These are phyloP conservation scores for Chondrus crispus DNA, from an alignment of 23 red algal species.

Conservation along the genomic window DNA sequence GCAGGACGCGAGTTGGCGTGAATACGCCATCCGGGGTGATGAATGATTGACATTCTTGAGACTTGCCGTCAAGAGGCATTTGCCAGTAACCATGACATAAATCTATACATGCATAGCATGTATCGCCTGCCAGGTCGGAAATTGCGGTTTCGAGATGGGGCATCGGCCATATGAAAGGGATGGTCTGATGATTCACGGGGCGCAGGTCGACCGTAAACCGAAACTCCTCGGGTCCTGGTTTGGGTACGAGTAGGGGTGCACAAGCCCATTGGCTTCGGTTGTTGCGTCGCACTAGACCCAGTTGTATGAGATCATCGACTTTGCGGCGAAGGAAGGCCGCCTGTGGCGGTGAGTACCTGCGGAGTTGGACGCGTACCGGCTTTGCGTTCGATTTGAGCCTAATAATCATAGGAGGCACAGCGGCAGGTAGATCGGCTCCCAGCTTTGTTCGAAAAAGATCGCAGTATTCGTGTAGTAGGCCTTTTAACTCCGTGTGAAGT, in stretches of 20 bases:
- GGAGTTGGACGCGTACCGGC: background rate
- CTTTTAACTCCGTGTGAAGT: background rate
- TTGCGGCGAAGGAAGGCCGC: background rate
- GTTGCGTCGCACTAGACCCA: background rate
- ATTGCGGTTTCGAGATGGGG: background rate
- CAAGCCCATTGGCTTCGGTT: background rate
- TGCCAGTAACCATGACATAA: constrained; percentile 1
- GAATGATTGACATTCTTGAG: background rate
- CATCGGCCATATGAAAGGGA: constrained; percentile 25
- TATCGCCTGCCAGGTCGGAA: background rate
- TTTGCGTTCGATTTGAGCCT: background rate
- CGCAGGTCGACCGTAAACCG: background rate
- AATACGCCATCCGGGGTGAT: background rate
- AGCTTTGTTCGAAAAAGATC: constrained; percentile 14
- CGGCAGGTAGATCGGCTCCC: background rate
- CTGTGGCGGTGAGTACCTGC: background rate
- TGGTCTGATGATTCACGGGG: background rate
- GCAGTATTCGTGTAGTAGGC: background rate
- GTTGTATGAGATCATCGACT: background rate
- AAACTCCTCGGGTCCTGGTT: background rate
- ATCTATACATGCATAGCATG: background rate
- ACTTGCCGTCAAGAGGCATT: background rate
- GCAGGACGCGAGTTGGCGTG: background rate
- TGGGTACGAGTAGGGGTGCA: background rate
- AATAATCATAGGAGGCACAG: constrained; percentile 10